phyloP scores from a whole-genome alignment of 2,329 filamentous ascomycete genomes.

The Alternaria viburni region DNA sequence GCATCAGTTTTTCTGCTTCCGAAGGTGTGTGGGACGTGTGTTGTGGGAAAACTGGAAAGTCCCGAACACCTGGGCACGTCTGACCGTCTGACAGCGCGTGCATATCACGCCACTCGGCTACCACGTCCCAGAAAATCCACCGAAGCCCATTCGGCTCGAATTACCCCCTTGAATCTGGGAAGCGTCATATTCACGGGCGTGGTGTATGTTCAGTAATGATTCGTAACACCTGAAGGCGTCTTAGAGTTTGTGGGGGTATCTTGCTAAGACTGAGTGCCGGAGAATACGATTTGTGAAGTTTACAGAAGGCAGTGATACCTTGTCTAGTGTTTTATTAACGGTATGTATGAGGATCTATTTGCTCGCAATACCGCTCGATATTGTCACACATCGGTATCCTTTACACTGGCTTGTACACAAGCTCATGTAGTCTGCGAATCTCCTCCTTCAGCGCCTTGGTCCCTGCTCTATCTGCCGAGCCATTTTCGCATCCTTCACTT shows the following conservation, averaged over 20 bases:
- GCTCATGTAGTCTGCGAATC: neutral
- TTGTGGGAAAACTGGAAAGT: neutral
- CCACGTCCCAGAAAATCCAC: neutral
- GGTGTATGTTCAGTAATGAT: too few species aligned
- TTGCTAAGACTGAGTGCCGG: too few species aligned
- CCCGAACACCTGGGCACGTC: neutral
- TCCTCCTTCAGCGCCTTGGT: neutral
- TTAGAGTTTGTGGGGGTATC: too few species aligned
- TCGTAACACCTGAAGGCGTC: too few species aligned
- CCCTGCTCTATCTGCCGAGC: neutral
- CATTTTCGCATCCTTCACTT: neutral
- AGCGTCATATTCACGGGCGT: too few species aligned
- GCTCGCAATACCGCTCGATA: neutral
- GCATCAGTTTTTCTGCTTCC: neutral
- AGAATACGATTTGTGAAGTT: too few species aligned
- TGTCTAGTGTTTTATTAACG: too few species aligned
- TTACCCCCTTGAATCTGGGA: neutral
- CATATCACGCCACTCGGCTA: neutral
- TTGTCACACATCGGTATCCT: neutral
- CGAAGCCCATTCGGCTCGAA: neutral
- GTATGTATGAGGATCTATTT: neutral
- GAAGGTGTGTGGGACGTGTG: neutral
- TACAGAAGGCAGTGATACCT: too few species aligned
- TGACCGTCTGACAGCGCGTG: neutral
- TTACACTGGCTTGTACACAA: neutral